Conservation (phyloP, 306 rosid species). For the Ormosia semicastrata region DNA sequence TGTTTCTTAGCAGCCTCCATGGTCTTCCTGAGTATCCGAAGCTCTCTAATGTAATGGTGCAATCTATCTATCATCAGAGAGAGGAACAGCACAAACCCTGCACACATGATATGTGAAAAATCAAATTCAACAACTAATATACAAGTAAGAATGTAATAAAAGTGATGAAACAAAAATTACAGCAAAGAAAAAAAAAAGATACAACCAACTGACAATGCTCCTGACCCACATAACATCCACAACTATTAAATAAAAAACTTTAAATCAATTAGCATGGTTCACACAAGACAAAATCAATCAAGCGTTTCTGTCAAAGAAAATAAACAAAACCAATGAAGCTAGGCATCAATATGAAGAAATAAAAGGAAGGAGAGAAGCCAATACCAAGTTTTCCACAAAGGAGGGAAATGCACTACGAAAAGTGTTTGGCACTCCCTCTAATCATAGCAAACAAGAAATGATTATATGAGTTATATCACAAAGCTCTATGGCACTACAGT, state of each 20-base stretch:
- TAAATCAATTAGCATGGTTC: background rate
- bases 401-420: background rate
- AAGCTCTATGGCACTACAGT: background rate
- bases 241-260: background rate
- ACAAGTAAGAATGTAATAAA: background rate
- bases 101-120: constrained; percentile 2
- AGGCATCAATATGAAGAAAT: background rate
- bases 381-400: background rate
- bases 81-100: constrained; percentile 86
- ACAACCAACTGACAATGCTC: background rate
- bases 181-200: background rate
- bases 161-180: background rate
- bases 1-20: constrained; percentile 79
- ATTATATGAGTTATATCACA: background rate
- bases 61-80: constrained; percentile 76
- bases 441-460: background rate
- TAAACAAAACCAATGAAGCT: background rate
- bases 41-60: constrained; percentile 86
- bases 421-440: background rate
- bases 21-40: constrained; percentile 61
- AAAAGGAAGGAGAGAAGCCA: background rate
- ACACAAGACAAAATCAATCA: background rate
- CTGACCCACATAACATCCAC: background rate
- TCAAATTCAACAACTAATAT: background rate
- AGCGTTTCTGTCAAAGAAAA: background rate